Evolutionary conservation across 163 green algal species (phyloP), one percentile per base, ranked within the genome.

Genomic region (Scenedesmus sp.): DNA sequence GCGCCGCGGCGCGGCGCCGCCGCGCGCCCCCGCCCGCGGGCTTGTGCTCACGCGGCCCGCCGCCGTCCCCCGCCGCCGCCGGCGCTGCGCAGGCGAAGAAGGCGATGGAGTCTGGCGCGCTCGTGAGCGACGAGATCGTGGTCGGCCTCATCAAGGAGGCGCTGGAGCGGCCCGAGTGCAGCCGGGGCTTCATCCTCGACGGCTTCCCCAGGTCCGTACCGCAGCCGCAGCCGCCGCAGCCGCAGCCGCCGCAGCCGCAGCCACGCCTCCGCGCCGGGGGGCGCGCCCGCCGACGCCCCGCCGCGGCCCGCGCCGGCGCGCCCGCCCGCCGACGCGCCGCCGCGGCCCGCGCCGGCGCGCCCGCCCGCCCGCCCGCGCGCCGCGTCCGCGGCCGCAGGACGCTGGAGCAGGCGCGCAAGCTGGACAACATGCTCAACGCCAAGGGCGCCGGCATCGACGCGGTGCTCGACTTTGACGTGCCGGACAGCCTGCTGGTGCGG

Each of bases 91-190:
- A 93, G 87, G 94, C 93, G 48, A 97, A 98, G 85, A 94, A 96
- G 76, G 93, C 94, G 0, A 99, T 99, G 95, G 94, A 99, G 14
- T 79, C 91, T 42, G 96, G 96, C 4, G 93, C 87, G 6, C 90
- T 99, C 24, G 96, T 99, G 20, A 93, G 87, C 18, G 96, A 99
- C 79, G 95, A 99, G 29, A 95, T 99, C 50, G 96, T 99, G 42
- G 92, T 99, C 20, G 95, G 96, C 24, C 91, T 99, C 36, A 99
- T 99, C 63, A 92, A 91, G 58, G 96, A 99, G 70, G 92, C 93
- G n/a, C 94, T 97, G 31, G 90, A 95, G 73, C 42, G 75, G 60
- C 65, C 75, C 2, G 84, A 87, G 57, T 98, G 95, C 90, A 83
- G 85, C 48, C 90, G 90, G 24, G 96, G 96, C 15, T 99, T 99